These are phyloP conservation scores for Lecanicillium sp. DNA, from an alignment of 2,329 filamentous ascomycete genomes.

Conservation along the genomic window DNA sequence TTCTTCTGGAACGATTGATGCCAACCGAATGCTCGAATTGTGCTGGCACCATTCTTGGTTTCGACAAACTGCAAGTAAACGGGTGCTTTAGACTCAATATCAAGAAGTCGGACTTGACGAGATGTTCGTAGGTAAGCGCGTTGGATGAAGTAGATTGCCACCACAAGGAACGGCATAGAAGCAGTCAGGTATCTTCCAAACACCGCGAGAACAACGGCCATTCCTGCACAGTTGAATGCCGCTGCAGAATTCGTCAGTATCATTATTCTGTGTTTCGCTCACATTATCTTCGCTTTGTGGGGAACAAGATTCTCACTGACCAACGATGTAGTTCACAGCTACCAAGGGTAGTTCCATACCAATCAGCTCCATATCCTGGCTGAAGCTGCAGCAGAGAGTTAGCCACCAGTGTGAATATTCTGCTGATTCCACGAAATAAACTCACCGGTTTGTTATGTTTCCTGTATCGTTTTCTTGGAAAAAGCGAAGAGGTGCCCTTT, in stretches of 20 bases:
- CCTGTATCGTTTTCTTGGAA: constrained; percentile 27
- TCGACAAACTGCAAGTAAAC: constrained; percentile 20
- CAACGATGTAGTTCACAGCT: constrained; percentile 9
- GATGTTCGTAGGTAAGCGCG: constrained; percentile 23
- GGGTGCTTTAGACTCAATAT: constrained; percentile 21
- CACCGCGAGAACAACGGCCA: not conserved
- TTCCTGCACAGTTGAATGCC: not conserved
- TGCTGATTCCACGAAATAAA: too few species aligned
- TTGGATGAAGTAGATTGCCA: constrained; percentile 25
- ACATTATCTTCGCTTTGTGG: too few species aligned
- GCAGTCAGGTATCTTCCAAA: constrained; percentile 10
- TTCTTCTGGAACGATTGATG: constrained; percentile 11
- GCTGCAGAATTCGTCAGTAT: too few species aligned
- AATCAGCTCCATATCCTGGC: constrained; percentile 30
- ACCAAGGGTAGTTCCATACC: constrained; percentile 26
- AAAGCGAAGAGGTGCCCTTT: constrained; percentile 23
- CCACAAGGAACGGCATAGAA: constrained; percentile 25
- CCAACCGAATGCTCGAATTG: constrained; percentile 28
- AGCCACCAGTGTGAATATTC: too few species aligned
- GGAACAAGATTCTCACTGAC: too few species aligned
- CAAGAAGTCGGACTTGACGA: constrained; percentile 20
- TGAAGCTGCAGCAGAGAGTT: too few species aligned
- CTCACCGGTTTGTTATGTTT: constrained; percentile 23
- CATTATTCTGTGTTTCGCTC: too few species aligned
- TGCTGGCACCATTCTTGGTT: constrained; percentile 14